A percentile compares a stretch with the other conserved stretches of the same genome.
phyloP scores from a whole-genome alignment of 2,329 filamentous ascomycete genomes.

The Bretziella fagacearum region DNA sequence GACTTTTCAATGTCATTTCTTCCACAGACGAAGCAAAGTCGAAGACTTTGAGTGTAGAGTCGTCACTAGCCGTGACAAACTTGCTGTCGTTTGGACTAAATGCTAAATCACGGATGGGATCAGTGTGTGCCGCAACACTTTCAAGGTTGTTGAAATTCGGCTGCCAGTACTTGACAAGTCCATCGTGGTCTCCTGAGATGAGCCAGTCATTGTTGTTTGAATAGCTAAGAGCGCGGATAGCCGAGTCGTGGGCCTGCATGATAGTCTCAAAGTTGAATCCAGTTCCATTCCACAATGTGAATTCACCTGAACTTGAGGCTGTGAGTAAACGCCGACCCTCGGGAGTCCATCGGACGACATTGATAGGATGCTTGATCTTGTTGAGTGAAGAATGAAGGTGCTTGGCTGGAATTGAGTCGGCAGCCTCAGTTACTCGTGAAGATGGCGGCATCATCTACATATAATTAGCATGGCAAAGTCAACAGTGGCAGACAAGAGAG shows the following conservation, averaged over 20 bases:
- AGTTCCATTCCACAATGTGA: constrained; percentile 96
- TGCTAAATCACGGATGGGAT: constrained; percentile 77
- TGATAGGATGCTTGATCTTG: constrained; percentile 95
- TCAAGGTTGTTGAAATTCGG: constrained; percentile 99
- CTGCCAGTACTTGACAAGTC: constrained; percentile 95
- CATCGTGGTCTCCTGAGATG: constrained; percentile 86
- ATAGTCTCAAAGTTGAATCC: constrained; percentile 99
- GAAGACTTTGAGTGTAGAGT: constrained; percentile 85
- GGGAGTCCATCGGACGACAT: constrained; percentile 93
- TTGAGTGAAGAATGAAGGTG: constrained; percentile 96
- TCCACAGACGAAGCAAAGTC: constrained; percentile 79
- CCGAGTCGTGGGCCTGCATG: constrained; percentile 89
- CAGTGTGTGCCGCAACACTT: constrained; percentile 76
- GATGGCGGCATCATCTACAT: constrained; percentile 69
- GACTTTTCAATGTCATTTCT: constrained; percentile 73
- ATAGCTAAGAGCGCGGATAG: constrained; percentile 68
- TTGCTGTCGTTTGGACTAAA: constrained; percentile 91
- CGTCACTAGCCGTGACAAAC: constrained; percentile 90
- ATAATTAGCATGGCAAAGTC: too few species aligned
- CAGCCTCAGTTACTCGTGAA: constrained; percentile 55
- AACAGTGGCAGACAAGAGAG: too few species aligned
- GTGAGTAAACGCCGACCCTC: constrained; percentile 84
- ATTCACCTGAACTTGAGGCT: constrained; percentile 90
- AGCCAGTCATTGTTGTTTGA: constrained; percentile 96
- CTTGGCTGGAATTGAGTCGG: constrained; percentile 81